Evolutionary conservation across 768 basidiomycete species (phyloP).

Genomic region (Leucocoprinus sp.): DNA sequence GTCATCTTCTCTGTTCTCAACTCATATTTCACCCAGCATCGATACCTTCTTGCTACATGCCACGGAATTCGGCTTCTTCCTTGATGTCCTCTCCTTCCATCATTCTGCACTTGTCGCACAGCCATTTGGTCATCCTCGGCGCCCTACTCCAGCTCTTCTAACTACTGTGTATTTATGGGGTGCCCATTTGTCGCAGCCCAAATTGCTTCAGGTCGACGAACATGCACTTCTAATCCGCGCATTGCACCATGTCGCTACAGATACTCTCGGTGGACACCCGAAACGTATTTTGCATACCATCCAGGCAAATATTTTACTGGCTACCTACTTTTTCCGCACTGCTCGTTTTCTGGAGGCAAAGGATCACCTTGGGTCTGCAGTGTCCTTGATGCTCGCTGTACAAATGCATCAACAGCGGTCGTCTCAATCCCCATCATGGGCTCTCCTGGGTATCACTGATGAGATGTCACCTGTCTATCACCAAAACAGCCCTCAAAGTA

Average conservation of each 20-base stretch:
- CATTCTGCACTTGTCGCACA: constrained; percentile 38
- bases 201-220: constrained; percentile 32
- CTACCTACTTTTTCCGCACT: constrained; percentile 55
- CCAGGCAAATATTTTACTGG: constrained; percentile 57
- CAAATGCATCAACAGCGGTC: constrained; percentile 41
- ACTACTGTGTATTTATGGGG: constrained; percentile 48
- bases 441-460: constrained; percentile 30
- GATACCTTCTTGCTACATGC: constrained; percentile 53
- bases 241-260: constrained; percentile 37
- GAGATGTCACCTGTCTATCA: constrained; percentile 34
- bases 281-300: constrained; percentile 43
- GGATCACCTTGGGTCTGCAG: constrained; percentile 45
- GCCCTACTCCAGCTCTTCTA: constrained; percentile 42
- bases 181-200: constrained; percentile 31
- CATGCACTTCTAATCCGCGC: constrained; percentile 41
- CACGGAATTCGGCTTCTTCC: constrained; percentile 59
- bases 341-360: constrained; percentile 56
- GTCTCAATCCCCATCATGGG: constrained; percentile 25
- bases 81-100: constrained; percentile 41
- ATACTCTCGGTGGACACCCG: constrained; percentile 40
- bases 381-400: constrained; percentile 38
- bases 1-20: constrained; percentile 4
- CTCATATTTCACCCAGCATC: constrained; percentile 28
- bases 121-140: constrained; percentile 37
- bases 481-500: constrained; percentile 31